Conservation (phyloP, 2,329 filamentous ascomycete species). For the Aspergillus terreus region DNA sequence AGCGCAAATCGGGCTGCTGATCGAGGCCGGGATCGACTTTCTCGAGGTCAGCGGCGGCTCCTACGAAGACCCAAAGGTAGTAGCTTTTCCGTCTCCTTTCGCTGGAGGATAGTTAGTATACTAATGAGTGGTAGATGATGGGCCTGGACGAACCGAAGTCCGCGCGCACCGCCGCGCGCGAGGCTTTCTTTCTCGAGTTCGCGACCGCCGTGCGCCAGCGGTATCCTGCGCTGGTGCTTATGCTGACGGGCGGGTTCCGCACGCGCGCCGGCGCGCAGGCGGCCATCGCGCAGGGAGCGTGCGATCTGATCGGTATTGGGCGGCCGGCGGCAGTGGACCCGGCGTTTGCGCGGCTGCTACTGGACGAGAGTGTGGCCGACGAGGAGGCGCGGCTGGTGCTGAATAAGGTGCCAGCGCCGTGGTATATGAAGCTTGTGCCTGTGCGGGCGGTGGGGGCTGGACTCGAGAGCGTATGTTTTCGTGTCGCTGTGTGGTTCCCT, state of each 20-base stretch:
- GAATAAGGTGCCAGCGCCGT: slow-evolving; percentile 23
- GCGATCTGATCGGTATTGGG: slow-evolving; percentile 50
- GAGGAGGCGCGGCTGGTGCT: slow-evolving; percentile 22
- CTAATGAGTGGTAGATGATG: too few relatives aligned
- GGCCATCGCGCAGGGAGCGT: slow-evolving; percentile 45
- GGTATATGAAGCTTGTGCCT: slow-evolving; percentile 20
- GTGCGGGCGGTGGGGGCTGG: slow-evolving; percentile 26
- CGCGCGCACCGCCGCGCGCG: slow-evolving; percentile 51
- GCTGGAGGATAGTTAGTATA: too few relatives aligned
- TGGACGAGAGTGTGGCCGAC: slow-evolving; percentile 26
- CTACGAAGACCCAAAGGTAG: slow-evolving; percentile 53
- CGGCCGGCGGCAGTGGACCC: slow-evolving; percentile 46
- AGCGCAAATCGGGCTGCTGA: slow-evolving; percentile 52
- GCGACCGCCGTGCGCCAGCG: slow-evolving; percentile 49
- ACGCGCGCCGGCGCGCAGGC: slow-evolving; percentile 49
- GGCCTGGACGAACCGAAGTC: slow-evolving; percentile 17
- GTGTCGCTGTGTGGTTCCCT: background rate
- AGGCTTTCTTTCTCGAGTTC: slow-evolving; percentile 68
- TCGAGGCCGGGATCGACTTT: slow-evolving; percentile 55
- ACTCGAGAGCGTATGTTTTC: slow-evolving; percentile 27
- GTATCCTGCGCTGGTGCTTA: slow-evolving; percentile 46
- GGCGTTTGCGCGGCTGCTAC: slow-evolving; percentile 32
- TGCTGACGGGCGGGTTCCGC: slow-evolving; percentile 63
- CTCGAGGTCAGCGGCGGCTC: slow-evolving; percentile 65
- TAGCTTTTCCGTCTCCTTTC: too few relatives aligned